phyloP scores from a whole-genome alignment of 202 grass and related monocot species.

The Musa balbisiana region DNA sequence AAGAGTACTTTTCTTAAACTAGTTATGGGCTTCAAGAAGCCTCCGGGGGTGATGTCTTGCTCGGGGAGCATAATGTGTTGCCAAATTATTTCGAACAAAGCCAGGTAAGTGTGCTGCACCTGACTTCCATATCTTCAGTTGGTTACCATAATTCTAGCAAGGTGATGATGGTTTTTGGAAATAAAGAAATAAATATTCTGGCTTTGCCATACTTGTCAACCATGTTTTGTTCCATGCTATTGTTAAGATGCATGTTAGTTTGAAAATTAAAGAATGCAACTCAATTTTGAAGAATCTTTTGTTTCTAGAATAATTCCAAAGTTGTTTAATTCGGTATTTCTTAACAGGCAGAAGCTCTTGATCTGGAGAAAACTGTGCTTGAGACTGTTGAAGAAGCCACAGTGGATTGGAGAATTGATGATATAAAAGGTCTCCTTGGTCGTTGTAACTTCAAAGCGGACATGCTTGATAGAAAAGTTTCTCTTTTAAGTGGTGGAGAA shows the following conservation, averaged over 20 bases:
- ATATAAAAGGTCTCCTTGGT: conserved; percentile 94
- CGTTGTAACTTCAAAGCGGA: conserved; percentile 90
- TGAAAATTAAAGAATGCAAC: neutral
- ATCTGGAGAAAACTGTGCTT: conserved; percentile 90
- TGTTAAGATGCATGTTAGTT: neutral
- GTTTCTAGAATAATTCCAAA: neutral
- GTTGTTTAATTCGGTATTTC: conserved; percentile 2
- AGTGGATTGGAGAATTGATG: conserved; percentile 83
- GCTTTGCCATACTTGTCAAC: neutral
- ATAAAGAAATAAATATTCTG: neutral
- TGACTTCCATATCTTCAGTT: conserved; percentile 9
- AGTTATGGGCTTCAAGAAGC: conserved; percentile 70
- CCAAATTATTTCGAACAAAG: conserved; percentile 98
- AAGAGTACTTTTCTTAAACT: conserved; percentile 86
- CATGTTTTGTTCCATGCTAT: neutral
- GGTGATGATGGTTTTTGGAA: neutral
- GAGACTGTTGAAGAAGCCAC: conserved; percentile 82
- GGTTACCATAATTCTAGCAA: conserved; percentile 1
- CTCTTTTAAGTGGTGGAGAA: conserved; percentile 85
- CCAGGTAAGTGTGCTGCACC: conserved; percentile 40
- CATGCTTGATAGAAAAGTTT: conserved; percentile 89
- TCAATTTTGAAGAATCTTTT: neutral
- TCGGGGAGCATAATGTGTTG: conserved; percentile 85
- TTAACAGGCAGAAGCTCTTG: conserved; percentile 84
- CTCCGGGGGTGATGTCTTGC: conserved; percentile 70